Percentiles rank a stretch among this genome's conserved stretches.
These are phyloP conservation scores for Trichoderma cornu-damae DNA, from an alignment of 2,329 filamentous ascomycete genomes.

Conservation along the genomic window DNA sequence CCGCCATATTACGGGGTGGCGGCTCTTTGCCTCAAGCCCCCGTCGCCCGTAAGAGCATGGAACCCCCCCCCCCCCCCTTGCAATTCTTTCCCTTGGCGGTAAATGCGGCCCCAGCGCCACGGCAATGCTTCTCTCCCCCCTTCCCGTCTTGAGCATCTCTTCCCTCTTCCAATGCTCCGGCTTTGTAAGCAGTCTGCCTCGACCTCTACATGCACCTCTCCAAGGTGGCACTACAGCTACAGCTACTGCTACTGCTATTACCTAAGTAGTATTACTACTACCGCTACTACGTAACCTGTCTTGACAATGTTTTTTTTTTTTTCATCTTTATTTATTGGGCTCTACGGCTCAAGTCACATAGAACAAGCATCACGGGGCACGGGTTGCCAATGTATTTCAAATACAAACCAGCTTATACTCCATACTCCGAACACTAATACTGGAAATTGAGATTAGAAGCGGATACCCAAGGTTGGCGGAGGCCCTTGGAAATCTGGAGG, in stretches of 20 bases:
- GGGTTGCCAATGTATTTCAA: not conserved
- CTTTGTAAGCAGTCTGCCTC: not conserved
- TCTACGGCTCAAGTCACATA: not conserved
- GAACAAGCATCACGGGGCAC: not conserved
- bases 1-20: not conserved
- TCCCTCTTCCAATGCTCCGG: not conserved
- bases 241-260: no score
- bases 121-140: not conserved
- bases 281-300: no score
- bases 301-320: no score
- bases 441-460: not conserved
- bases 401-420: no score
- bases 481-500: no score
- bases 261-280: no score
- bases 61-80: no score
- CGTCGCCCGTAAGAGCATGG: not conserved
- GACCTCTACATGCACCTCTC: not conserved
- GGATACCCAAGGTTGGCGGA: no score
- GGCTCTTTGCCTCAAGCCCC: not conserved
- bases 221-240: no score
- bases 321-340: no score
- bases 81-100: not conserved
- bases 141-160: not conserved
- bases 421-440: no score
- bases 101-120: not conserved